Evolutionary conservation across 1,284 basidiomycete genomes (phyloP).

Genomic region (Vanrija sp.): DNA sequence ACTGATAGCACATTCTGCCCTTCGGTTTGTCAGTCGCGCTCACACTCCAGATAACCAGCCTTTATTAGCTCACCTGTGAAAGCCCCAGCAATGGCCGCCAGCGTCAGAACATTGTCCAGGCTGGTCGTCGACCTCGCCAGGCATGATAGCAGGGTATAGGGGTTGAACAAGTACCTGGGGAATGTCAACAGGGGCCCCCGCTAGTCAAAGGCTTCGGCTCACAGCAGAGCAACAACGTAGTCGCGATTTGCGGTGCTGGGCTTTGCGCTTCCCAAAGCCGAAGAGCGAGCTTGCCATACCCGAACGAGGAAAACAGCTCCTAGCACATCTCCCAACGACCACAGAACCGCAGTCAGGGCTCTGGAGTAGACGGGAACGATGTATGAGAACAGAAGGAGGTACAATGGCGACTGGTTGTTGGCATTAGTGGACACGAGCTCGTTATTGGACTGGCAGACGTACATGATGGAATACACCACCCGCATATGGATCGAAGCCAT

Average conservation of each 20-base stretch:
- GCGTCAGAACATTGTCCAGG: conserved; percentile 67
- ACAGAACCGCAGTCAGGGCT: conserved; percentile 58
- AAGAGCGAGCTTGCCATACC: conserved; percentile 10
- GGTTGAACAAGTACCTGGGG: conserved; percentile 78
- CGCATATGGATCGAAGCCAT: conserved; percentile 75
- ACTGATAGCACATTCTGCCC: conserved; percentile 57
- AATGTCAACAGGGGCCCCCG: neutral
- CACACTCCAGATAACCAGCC: neutral
- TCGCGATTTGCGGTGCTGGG: neutral
- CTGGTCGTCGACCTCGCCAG: conserved; percentile 74
- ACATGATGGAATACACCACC: conserved; percentile 82
- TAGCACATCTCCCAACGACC: conserved; percentile 65
- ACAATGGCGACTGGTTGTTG: conserved; percentile 65
- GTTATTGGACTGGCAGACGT: conserved; percentile 30
- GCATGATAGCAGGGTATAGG: conserved; percentile 74
- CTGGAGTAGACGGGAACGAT: conserved; percentile 58
- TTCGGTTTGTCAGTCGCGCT: conserved; percentile 44
- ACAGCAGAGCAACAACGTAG: conserved; percentile 58
- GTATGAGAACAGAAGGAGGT: conserved; percentile 67
- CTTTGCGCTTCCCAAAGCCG: no score
- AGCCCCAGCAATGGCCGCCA: conserved; percentile 69
- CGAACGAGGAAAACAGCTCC: conserved; percentile 60
- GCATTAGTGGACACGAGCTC: neutral
- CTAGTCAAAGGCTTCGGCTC: conserved; percentile 36
- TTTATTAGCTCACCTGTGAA: conserved; percentile 56